Percentiles rank a stretch among this genome's conserved stretches.
These are phyloP conservation scores for Mortierella sp. DNA, from an alignment of 371 early-diverging fungal genomes.

Conservation along the genomic window DNA sequence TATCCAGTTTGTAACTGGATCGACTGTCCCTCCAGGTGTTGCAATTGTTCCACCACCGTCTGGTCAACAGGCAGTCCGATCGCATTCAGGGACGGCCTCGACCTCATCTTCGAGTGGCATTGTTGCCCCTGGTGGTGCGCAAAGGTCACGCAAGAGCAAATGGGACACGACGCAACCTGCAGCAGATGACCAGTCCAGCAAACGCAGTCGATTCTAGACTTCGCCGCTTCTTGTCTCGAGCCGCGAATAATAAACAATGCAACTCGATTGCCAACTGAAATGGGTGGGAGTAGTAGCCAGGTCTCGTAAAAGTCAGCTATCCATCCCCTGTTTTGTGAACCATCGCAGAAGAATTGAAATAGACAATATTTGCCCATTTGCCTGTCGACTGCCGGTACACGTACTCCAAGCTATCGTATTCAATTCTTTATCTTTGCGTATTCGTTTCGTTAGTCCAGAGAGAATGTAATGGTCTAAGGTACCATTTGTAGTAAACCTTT, in stretches of 20 bases:
- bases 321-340: background rate
- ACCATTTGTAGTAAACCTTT: background rate
- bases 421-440: too few relatives aligned
- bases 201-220: slow-evolving; percentile 22
- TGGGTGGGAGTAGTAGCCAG: background rate
- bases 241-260: background rate
- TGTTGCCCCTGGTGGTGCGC: slow-evolving; percentile 9
- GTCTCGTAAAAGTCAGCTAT: background rate
- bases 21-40: slow-evolving; percentile 6
- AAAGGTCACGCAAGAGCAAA: slow-evolving; percentile 44
- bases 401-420: background rate
- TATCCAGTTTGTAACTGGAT: slow-evolving; percentile 49
- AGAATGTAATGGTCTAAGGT: background rate
- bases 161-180: slow-evolving; percentile 37
- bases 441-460: too few relatives aligned
- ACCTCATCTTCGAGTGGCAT: background rate
- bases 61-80: slow-evolving; percentile 8
- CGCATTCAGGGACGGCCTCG: background rate
- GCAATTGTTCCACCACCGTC: background rate
- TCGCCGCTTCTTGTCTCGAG: background rate
- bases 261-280: background rate
- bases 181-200: slow-evolving; percentile 28
- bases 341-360: background rate
- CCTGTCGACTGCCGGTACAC: too few relatives aligned
- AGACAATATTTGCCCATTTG: too few relatives aligned